Percentiles rank a stretch among this genome's conserved stretches.
phyloP scores from a whole-genome alignment of 352 stramenopile species.

The Pythium periplocum region DNA sequence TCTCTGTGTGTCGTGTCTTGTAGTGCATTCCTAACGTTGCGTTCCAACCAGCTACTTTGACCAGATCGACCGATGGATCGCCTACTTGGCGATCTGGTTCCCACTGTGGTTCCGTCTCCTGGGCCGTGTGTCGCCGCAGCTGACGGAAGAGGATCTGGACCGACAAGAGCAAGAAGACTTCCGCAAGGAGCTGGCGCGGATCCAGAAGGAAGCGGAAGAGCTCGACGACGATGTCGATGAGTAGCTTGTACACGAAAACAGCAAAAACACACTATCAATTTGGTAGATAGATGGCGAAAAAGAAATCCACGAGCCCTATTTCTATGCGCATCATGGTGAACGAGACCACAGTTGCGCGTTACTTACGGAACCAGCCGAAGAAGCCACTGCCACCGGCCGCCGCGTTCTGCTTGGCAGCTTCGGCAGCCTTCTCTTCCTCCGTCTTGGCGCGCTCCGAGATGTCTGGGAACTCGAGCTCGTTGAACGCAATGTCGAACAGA shows the following conservation, averaged over 20 bases:
- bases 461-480: constrained; percentile 75
- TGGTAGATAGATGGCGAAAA: no score
- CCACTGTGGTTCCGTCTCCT: constrained; percentile 76
- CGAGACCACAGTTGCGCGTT: constrained; percentile 1
- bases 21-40: neutral
- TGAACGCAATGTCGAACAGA: constrained; percentile 80
- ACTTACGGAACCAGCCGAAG: constrained; percentile 84
- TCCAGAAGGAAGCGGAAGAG: constrained; percentile 20
- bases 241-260: neutral
- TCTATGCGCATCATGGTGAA: no score
- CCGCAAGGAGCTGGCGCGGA: constrained; percentile 40
- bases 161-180: constrained; percentile 40
- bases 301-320: no score
- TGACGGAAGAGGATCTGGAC: constrained; percentile 53
- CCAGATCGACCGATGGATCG: constrained; percentile 60
- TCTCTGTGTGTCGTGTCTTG: neutral
- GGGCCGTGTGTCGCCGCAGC: constrained; percentile 52
- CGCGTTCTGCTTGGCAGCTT: constrained; percentile 25
- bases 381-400: constrained; percentile 30
- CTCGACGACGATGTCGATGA: constrained; percentile 11
- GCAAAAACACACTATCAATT: neutral
- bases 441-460: constrained; percentile 74
- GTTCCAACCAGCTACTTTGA: constrained; percentile 48
- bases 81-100: constrained; percentile 79
- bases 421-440: constrained; percentile 60